Base-by-base conservation (phyloP, 768 basidiomycete species). In the Panellus pusillus region DNA sequence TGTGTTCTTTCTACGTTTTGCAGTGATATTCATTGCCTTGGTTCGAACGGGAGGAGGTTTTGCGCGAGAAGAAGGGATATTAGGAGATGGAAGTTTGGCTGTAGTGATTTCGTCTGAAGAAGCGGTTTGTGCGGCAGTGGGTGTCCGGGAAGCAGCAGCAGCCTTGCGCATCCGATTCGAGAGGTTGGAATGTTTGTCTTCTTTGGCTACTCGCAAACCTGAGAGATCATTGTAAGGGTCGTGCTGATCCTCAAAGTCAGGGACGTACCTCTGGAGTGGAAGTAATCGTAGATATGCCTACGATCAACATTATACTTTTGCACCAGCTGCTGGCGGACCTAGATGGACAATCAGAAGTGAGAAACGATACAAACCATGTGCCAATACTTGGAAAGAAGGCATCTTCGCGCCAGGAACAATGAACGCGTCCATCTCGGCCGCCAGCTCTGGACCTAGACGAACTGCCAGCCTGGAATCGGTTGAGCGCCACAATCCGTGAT, bases 381-480 rank as follows among this genome's bases (percentile, higher is more conserved):
- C 13, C 17, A 32, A 44, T 7, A 54, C 58, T 39, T 50, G 75
- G 61, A 89, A 91, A 9, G 82, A 79, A 7, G 88, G 88, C 88
- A 91, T 91, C 64, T 88, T 86, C 39, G 81, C 83, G 38, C 88
- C 88, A 9, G 86, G 83, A 45, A 76, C 67, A 40, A 91, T 85
- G 51, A 81, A 72, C n/a, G 80, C 81, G 62, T 90, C 85, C 73
- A 90, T 79, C 64, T 90, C 87, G 37, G 79, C 76, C 0, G 24
- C 44, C 17, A 61, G 52, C 37, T 61, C 59, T 14, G 59, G 47
- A 6, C 59, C 59, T 14, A 61, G 55, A 17, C 59, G 59, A 18
- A 50, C 35, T 24, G 59, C 59, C 44, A 61, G 42, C 2, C 58
- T 59, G 29, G 12, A 44, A 19, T 19, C 13, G 1, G 44, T 44